phyloP scores from a whole-genome alignment of 345 rosid species.

The Isatis tinctoria region DNA sequence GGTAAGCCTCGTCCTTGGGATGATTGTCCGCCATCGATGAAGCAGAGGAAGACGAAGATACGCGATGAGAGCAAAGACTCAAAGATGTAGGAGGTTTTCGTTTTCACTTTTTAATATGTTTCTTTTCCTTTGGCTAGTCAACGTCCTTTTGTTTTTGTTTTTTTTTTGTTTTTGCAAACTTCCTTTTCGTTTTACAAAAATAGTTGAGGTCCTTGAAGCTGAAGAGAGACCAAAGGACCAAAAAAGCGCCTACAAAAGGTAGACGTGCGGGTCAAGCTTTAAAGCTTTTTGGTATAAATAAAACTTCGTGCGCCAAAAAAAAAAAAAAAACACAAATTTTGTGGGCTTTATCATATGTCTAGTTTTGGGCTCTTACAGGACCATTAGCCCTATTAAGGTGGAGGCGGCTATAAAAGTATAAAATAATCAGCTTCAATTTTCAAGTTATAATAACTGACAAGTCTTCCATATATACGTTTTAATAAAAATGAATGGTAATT shows the following conservation, averaged over 20 bases:
- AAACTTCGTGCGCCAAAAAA: not conserved
- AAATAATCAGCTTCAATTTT: not conserved
- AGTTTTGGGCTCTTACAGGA: not conserved
- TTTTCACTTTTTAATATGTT: too few species aligned
- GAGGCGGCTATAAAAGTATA: not conserved
- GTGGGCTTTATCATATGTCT: not conserved
- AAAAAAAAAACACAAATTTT: not conserved
- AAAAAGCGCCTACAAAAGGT: not conserved
- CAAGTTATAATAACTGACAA: not conserved
- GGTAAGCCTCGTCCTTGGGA: too few species aligned
- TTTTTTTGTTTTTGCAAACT: too few species aligned
- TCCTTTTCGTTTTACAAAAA: too few species aligned
- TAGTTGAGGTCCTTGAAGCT: too few species aligned
- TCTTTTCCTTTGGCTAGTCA: too few species aligned
- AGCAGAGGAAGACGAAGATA: too few species aligned
- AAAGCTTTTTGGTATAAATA: not conserved
- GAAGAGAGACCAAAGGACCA: too few species aligned
- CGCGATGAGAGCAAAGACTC: too few species aligned
- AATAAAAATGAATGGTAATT: not conserved
- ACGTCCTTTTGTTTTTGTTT: too few species aligned
- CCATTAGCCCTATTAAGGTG: not conserved
- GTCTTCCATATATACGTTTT: not conserved
- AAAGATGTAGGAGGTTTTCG: too few species aligned
- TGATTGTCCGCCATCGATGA: too few species aligned
- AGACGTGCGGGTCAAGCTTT: not conserved